Base-by-base conservation (phyloP, 2,329 filamentous ascomycete species). In the Aspergillus candidus region DNA sequence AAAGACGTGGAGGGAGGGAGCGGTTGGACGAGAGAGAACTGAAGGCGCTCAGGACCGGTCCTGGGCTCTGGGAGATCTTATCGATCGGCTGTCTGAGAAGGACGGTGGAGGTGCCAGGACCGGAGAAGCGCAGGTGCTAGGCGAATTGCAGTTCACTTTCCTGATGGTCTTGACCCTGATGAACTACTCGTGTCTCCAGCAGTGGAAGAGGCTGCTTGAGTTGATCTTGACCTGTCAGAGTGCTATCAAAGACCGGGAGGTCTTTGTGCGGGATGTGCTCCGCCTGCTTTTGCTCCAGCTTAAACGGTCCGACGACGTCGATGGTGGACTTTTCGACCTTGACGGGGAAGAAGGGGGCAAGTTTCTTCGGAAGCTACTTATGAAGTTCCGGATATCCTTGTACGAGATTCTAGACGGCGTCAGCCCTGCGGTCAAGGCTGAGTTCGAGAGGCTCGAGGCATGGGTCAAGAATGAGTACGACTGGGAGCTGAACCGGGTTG, bases 141-240 rank as follows among this genome's bases (percentile, higher is more conserved):
- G 78, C 12, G 80, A 83, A 54, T 55, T 83, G 43, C 78, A 83
- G 51, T 80, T 83, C 54, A 72, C 72, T 29, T 83, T 83, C 53
- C 61, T 83, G 8, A 82, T 80, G 75, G 70, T 80, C 2, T 56
- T 83, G 46, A 81, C 78, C 4, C 66, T 83, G 49, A 80, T 80
- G 67, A 84, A 83, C 57, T 82, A 77, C 57, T 82, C 79, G 2
- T 83, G 80, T 54, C 64, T 83, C 3, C 78, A 83, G 58, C 80
- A 83, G 57, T 84, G 80, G 80, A 82, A 79, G 56, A 66, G 80
- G 32, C 52, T 83, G 10, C 62, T 83, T 8, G 65, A 65, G 1
- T 61, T 84, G 17, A 63, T 82, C 6, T 65, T 83, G 39, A 83
- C 79, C 0, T 82, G 76, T 53, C 70, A 67, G 13, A 59, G 58